Evolutionary conservation across 2,329 filamentous ascomycete genomes (phyloP).

Genomic region (Sporothrix pseudoabietina): DNA sequence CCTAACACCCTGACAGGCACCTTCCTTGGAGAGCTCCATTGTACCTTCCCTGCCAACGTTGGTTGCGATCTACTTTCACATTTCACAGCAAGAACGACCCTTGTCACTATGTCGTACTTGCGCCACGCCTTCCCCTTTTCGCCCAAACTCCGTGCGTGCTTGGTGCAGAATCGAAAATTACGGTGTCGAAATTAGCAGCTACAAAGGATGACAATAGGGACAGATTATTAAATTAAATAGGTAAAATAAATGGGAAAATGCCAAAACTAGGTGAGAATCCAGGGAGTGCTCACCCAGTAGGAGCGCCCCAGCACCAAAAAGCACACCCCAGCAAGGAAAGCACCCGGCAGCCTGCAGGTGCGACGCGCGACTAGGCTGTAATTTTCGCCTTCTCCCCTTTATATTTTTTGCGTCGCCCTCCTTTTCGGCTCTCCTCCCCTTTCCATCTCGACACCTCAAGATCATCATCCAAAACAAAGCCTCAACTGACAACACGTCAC

Average conservation of each 20-base stretch:
- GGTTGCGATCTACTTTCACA: not conserved
- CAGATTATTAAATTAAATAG: constrained; percentile 28
- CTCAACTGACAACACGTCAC: constrained; percentile 31
- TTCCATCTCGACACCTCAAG: constrained; percentile 38
- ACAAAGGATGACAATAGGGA: constrained; percentile 4
- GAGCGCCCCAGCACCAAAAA: constrained; percentile 13
- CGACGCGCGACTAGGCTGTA: constrained; percentile 36
- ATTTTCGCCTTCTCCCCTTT: constrained; percentile 32
- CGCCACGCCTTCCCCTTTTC: constrained; percentile 40
- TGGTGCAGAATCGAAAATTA: constrained; percentile 23
- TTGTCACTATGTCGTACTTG: constrained; percentile 11
- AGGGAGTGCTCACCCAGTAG: constrained; percentile 21
- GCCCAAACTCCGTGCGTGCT: constrained; percentile 36
- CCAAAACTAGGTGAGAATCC: not conserved
- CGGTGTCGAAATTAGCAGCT: constrained; percentile 21
- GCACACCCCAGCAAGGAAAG: not conserved
- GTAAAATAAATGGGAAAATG: constrained; percentile 25
- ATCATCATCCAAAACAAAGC: constrained; percentile 48
- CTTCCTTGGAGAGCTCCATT: constrained; percentile 1
- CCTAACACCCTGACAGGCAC: constrained; percentile 8
- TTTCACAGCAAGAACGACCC: constrained; percentile 15
- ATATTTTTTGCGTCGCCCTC: constrained; percentile 42
- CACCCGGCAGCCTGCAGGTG: constrained; percentile 24
- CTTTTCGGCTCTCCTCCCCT: constrained; percentile 39
- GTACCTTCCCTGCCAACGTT: not conserved